Base-by-base conservation (phyloP, 805 yeast species). In the Dipodascus geniculatus region DNA sequence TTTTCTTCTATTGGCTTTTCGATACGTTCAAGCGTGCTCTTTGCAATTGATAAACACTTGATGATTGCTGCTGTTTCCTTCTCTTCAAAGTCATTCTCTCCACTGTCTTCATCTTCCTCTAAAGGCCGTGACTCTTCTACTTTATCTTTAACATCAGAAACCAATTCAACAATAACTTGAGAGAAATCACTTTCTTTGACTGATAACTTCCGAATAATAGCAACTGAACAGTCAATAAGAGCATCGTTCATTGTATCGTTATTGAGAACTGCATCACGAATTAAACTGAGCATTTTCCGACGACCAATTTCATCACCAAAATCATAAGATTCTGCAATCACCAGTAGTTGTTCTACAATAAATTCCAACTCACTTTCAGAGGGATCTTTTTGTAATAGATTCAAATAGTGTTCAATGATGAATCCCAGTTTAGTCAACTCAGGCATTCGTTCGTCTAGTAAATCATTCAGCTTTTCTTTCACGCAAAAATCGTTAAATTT, bases 271-370 rank as follows among this genome's bases (percentile, higher is more conserved):
- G 67, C 60, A n/a, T 57, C 54, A 19, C 87, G 74, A 2, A 82
- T 68, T 1, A 79, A 74, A 28, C 73, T 75, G 42, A 85, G 69
- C 79, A 88, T 80, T 48, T 81, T 80, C 65, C 96, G 77, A 63
- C 96, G 78, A 20, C 97, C 96, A 49, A 85, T 78, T 66, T 90
- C 96, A 70, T 93, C 97, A 60, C 88, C 83, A 62, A 80, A 88
- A 65, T 93, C 98, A 63, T 84, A 85, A 42, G 79, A 78, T 24
- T 77, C 76, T 0, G 90, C 83, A 23, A 87, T 77, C 8, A 71
- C 67, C 42, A 91, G 65, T 20, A 91, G 66, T 66, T 93, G 96
- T 55, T 81, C 80, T 47, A 89, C 75, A 49, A 89, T 79, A 63
- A 82, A 89, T 57, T 85, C 90, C 24, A 80, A 64, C 54, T 84